These are phyloP conservation scores for Alternaria triticimaculans DNA, from an alignment of 2,329 filamentous ascomycete genomes.

Conservation along the genomic window DNA sequence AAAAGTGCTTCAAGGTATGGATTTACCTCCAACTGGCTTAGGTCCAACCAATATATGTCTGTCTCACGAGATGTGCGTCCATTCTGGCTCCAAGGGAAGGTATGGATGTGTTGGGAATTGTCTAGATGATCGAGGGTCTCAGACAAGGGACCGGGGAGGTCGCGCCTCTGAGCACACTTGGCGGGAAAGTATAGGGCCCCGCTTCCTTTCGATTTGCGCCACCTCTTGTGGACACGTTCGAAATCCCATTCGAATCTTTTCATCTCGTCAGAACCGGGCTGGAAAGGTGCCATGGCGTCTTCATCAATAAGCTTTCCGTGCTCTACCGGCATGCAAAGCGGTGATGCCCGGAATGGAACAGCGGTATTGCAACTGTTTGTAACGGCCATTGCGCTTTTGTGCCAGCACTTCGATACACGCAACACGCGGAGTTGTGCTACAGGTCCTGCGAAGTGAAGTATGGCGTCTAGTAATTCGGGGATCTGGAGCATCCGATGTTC, in stretches of 20 bases:
- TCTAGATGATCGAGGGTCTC: neutral
- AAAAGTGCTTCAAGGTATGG: neutral
- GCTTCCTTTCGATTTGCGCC: neutral
- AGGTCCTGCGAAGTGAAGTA: neutral
- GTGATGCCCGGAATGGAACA: neutral
- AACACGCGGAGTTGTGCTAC: neutral
- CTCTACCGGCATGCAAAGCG: neutral
- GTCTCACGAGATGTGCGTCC: neutral
- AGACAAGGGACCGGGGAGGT: neutral
- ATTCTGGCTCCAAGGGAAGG: neutral
- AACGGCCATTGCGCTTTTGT: neutral
- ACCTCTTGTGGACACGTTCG: neutral
- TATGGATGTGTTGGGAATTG: neutral
- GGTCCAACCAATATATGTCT: neutral
- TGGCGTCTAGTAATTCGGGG: neutral
- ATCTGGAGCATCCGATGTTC: neutral
- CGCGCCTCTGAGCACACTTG: neutral
- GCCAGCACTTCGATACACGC: neutral
- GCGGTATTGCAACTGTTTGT: neutral
- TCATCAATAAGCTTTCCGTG: neutral
- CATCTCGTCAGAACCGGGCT: neutral
- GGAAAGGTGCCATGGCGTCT: neutral
- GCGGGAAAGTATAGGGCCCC: neutral
- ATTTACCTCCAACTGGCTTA: neutral
- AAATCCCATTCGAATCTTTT: neutral